A percentile compares a stretch with the other conserved stretches of the same genome.
phyloP scores from a whole-genome alignment of 2,329 filamentous ascomycete genomes.

The Waltergamsia citrina region DNA sequence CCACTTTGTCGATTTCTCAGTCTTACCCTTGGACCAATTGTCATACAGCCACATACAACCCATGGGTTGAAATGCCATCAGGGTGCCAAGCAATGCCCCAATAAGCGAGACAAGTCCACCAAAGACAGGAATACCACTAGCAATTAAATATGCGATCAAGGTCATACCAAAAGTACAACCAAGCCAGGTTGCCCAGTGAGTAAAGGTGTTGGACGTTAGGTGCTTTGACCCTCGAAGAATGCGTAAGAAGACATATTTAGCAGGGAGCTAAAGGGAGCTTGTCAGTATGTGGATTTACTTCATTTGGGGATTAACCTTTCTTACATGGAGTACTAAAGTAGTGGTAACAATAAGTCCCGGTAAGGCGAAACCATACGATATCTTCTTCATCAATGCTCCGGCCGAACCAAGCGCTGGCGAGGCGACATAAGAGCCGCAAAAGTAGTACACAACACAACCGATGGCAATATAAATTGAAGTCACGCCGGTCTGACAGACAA shows the following conservation, averaged over 20 bases:
- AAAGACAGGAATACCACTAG: conserved; percentile 18
- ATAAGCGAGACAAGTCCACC: conserved; percentile 14
- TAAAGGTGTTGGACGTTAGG: conserved; percentile 15
- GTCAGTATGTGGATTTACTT: neutral
- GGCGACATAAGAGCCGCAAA: conserved; percentile 32
- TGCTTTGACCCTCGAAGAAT: conserved; percentile 17
- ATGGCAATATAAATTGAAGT: conserved; percentile 21
- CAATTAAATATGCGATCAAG: conserved; percentile 17
- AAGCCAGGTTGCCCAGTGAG: conserved; percentile 21
- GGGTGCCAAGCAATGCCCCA: conserved; percentile 15
- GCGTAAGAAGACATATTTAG: conserved; percentile 16
- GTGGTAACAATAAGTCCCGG: conserved; percentile 16
- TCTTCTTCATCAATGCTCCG: conserved; percentile 28
- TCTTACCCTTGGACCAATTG: conserved; percentile 17
- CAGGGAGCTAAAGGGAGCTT: conserved; percentile 12
- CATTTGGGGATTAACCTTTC: conserved; percentile 7
- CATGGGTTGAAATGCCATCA: conserved; percentile 16
- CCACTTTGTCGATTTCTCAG: neutral
- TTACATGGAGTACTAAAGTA: conserved; percentile 16
- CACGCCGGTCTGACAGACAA: conserved; percentile 15
- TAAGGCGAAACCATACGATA: conserved; percentile 27
- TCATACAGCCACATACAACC: conserved; percentile 33
- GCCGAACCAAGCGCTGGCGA: conserved; percentile 35
- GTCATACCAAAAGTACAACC: conserved; percentile 14
- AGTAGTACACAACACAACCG: conserved; percentile 31